Evolutionary conservation across 352 stramenopile genomes (phyloP), one percentile per base, ranked within the genome.

Genomic region (Pilasporangium apinafurcum): DNA sequence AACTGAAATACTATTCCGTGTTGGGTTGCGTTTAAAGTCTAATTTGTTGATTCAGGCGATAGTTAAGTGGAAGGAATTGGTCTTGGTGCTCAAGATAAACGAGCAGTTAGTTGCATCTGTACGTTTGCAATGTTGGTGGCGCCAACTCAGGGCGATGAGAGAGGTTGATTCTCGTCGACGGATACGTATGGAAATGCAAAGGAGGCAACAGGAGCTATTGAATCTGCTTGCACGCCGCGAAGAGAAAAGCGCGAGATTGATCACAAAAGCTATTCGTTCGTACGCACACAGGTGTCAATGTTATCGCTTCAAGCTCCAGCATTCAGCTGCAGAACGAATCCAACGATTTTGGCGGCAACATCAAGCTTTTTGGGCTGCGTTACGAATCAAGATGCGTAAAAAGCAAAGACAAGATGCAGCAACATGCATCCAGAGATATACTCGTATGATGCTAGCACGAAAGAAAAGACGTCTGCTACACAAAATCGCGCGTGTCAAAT

Each of bases 121-220:
- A 12, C 32, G 48, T 3, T 35, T 75, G 2, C 76, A 88, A 48
- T 88, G 72, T 37, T 83, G 69, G 72, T 86, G 76, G 69, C 59
- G 76, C 2, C 59, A 74, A 28, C n/a, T 74, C 2, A 34, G 52
- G 8, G 69, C 76, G 0, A 26, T 51, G 1, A 36, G 44, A 26
- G 58, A 70, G 27, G 36, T 72, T 7, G 14, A 33, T 3, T 44
- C 32, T 17, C 62, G 62, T 1, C 51, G 53, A 40, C 45, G 46
- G 17, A 41, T 86, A 5, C 56, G 55, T 16, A 27, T 29, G 0
- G 62, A 88, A 27, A n/a, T 84, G 6, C 52, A 67, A 22, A 54
- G 44, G n/a, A 66, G 70, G 2, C 72, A 88, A 44, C 37, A 59
- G 17, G 33, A 29, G 2, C 45, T 86, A 22, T 17, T 85, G n/a